Conservation (phyloP, 495 filamentous ascomycete species). For the Penicillium subrubescens region DNA sequence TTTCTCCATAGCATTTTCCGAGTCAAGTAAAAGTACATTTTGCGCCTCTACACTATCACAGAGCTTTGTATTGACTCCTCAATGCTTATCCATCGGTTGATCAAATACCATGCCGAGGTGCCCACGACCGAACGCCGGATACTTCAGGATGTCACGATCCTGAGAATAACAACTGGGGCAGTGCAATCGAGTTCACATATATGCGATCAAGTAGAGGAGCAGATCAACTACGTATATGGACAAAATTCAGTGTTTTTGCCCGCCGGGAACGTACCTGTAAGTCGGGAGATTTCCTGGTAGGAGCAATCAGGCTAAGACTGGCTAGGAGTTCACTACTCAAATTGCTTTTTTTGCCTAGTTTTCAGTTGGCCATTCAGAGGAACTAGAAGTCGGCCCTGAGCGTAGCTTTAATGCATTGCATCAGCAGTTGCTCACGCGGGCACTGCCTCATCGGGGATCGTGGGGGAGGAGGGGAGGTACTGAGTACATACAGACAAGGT, state of each 20-base stretch:
- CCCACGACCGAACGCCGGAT: background rate
- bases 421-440: background rate
- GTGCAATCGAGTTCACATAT: too few species aligned
- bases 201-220: background rate
- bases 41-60: too few species aligned
- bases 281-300: background rate
- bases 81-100: background rate
- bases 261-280: background rate
- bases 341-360: background rate
- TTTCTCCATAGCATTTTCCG: background rate
- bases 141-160: background rate
- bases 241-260: background rate
- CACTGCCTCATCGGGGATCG: background rate
- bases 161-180: too few species aligned
- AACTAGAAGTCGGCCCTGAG: background rate
- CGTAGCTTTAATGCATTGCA: background rate
- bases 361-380: background rate
- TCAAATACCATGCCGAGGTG: too few species aligned
- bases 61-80: background rate
- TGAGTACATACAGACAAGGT: background rate
- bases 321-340: background rate
- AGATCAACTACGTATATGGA: background rate
- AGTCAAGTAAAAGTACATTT: background rate
- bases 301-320: background rate
- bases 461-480: background rate